These are phyloP conservation scores for Trichoderma reesei DNA, from an alignment of 495 filamentous ascomycete genomes.

Conservation along the genomic window DNA sequence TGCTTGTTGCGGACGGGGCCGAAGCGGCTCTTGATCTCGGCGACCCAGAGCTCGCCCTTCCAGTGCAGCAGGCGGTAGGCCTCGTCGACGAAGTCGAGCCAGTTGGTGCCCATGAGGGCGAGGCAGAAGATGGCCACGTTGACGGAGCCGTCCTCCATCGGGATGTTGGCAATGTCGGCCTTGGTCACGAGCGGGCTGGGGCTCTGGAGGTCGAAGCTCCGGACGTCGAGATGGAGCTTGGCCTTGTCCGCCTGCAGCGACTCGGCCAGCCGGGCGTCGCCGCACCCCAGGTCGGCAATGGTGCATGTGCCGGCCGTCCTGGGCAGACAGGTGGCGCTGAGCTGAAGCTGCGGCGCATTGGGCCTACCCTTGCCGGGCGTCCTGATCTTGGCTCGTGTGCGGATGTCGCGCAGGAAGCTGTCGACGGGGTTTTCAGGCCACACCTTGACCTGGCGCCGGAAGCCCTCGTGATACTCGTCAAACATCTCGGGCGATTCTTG, in stretches of 20 bases:
- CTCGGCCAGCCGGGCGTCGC: conserved; percentile 57
- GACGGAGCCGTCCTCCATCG: conserved; percentile 56
- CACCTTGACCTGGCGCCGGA: conserved; percentile 83
- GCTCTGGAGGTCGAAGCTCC: conserved; percentile 45
- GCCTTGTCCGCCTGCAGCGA: conserved; percentile 50
- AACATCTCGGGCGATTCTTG: conserved; percentile 77
- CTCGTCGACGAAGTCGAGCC: conserved; percentile 90
- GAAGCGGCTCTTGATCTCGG: conserved; percentile 91
- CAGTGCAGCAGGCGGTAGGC: conserved; percentile 82
- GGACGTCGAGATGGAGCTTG: conserved; percentile 31
- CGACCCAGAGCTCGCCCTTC: conserved; percentile 92
- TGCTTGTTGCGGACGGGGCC: conserved; percentile 50
- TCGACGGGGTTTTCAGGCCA: conserved; percentile 97
- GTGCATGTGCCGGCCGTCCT: conserved; percentile 51
- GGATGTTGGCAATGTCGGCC: conserved; percentile 79
- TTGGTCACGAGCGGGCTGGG: conserved; percentile 63
- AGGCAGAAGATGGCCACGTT: conserved; percentile 91
- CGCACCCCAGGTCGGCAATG: conserved; percentile 63
- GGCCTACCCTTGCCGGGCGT: conserved; percentile 17
- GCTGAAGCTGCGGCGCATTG: conserved; percentile 4
- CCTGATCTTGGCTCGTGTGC: conserved; percentile 37
- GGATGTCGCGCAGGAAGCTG: conserved; percentile 60
- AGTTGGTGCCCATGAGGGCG: conserved; percentile 97
- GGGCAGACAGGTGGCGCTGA: conserved; percentile 23
- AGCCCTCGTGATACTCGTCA: conserved; percentile 86